Evolutionary conservation across 2,329 filamentous ascomycete species (phyloP), one percentile per base, ranked within the genome.

Genomic region (Penicillium aurantiogriseum): DNA sequence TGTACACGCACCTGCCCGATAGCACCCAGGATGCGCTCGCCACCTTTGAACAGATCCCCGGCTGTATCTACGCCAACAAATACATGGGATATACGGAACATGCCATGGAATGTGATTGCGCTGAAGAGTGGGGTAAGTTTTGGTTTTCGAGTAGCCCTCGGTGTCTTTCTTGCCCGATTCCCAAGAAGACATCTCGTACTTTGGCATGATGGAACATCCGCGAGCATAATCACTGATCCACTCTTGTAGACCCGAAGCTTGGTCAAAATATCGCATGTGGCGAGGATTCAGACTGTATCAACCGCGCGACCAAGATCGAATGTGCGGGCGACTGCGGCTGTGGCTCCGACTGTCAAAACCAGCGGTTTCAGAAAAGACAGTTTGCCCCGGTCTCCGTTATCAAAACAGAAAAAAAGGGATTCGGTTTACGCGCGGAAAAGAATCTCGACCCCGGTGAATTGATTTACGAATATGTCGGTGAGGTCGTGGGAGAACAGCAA

Each of bases 321-420:
- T 99, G 94, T 73, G 83, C 90, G 36, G 86, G 86, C 60, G 89
- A 92, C 65, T 94, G 92, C 76, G 90, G 91, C 71, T 99, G 94
- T 75, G 92, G 92, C 54, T 80, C 85, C 38, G 86, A 85, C 48
- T 99, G 94, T 74, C 90, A 96, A 74, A 99, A 99, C 71, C 92
- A 96, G 75, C 88, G 94, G 59, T 97, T 99, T 69, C 91, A 95
- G 75, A 88, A 86, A 66, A 92, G 88, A 75, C 85, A 95, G 69
- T 97, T 94, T 71, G 92, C 93, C 69, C 79, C 90, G 66, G 94
- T 99, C 58, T 89, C 92, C 2, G 93, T 99, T 69, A 95, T 99
- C 81, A 93, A 95, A 74, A 97, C 94, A 0, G 92, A 96, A 61
- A 97, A 97, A 80, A 99, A 99, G 76, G 94, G 94, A 40, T 97